Percentiles rank a stretch among this genome's conserved stretches.
Conservation (phyloP, 306 rosid genomes). For the Vigna radiata region DNA sequence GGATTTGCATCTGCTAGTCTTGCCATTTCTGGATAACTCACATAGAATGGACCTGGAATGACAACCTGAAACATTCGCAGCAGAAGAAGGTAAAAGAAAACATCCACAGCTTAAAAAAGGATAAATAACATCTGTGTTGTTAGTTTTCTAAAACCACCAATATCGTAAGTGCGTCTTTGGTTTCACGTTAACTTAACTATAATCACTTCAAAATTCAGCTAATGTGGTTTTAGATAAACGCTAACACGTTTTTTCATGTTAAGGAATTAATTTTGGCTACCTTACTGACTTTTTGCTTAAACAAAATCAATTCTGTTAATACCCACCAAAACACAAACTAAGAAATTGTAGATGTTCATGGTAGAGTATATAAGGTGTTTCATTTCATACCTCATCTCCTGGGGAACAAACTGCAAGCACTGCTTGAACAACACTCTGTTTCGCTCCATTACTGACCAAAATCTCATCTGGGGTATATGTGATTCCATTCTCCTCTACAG, state of each 20-base stretch:
- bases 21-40: constrained; percentile 94
- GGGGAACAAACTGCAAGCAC: constrained; percentile 85
- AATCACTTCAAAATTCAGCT: no score
- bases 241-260: no score
- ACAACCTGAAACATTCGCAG: constrained; percentile 65
- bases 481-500: constrained; percentile 83
- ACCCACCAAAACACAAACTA: not conserved
- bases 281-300: not conserved
- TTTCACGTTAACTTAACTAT: not conserved
- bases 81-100: constrained; percentile 10
- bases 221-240: no score
- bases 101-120: constrained; percentile 12
- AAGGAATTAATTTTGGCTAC: no score
- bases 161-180: not conserved
- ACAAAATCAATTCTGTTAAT: not conserved
- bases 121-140: not conserved
- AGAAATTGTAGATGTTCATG: not conserved
- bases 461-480: constrained; percentile 75
- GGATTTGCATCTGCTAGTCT: constrained; percentile 91
- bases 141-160: constrained; percentile 4
- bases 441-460: constrained; percentile 90
- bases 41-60: constrained; percentile 87
- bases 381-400: constrained; percentile 73
- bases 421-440: constrained; percentile 79
- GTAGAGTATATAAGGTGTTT: not conserved